Evolutionary conservation across 225 moss, liverwort and hornwort species (phyloP).

Genomic region (Thuidium tamariscinum): DNA sequence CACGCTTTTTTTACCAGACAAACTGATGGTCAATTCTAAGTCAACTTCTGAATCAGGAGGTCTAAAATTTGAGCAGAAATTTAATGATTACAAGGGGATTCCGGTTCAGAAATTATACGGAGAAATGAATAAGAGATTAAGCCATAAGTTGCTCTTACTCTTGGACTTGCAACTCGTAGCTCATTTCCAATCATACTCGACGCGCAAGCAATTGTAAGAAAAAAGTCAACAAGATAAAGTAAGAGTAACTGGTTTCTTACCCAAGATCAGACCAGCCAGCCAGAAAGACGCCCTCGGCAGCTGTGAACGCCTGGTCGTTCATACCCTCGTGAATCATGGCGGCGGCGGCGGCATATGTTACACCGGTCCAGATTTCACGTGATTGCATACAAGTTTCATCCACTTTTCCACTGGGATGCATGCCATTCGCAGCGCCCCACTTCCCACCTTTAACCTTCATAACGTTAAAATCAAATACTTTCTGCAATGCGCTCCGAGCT

Average conservation of each 20-base stretch:
- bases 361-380: slow-evolving; percentile 94
- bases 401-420: slow-evolving; percentile 85
- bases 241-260: slow-evolving; percentile 20
- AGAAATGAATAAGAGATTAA: neutral
- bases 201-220: neutral
- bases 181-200: neutral
- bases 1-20: no score
- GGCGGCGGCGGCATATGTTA: slow-evolving; percentile 81
- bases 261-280: slow-evolving; percentile 98
- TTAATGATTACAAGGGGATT: neutral
- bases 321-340: slow-evolving; percentile 96
- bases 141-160: neutral
- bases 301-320: slow-evolving; percentile 79
- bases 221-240: neutral
- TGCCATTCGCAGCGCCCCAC: slow-evolving; percentile 91
- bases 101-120: neutral
- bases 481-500: slow-evolving; percentile 80
- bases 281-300: slow-evolving; percentile 84
- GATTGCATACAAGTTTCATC: slow-evolving; percentile 99
- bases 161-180: neutral
- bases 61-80: neutral
- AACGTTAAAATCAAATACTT: slow-evolving; percentile 87
- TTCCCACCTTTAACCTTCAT: slow-evolving; percentile 84
- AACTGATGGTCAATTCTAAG: neutral
- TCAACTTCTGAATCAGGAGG: neutral